Conservation (phyloP, 2,329 filamentous ascomycete species). For the Aquanectria penicillioides region DNA sequence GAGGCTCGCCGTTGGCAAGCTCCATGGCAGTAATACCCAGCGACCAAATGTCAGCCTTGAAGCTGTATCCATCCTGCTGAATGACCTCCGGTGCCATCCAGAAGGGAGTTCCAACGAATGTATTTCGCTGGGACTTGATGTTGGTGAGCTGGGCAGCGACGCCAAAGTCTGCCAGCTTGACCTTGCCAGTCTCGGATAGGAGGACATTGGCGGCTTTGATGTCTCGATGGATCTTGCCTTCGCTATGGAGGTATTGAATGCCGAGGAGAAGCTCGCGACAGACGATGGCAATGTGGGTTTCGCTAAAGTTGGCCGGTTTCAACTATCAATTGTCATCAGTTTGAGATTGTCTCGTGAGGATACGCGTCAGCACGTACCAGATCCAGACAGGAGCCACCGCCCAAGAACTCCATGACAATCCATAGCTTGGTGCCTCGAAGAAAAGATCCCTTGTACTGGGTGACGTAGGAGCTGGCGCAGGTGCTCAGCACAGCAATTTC, state of each 20-base stretch:
- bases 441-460: constrained; percentile 96
- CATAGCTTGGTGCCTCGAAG: constrained; percentile 96
- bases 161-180: constrained; percentile 97
- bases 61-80: constrained; percentile 83
- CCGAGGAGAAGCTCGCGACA: constrained; percentile 91
- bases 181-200: constrained; percentile 88
- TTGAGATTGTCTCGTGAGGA: background rate
- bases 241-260: constrained; percentile 90
- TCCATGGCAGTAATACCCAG: constrained; percentile 93
- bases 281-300: constrained; percentile 92
- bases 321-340: constrained; percentile 63
- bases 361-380: constrained; percentile 65
- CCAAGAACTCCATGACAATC: constrained; percentile 99
- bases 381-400: constrained; percentile 94
- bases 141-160: constrained; percentile 96
- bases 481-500: constrained; percentile 96
- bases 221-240: constrained; percentile 95
- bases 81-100: constrained; percentile 98
- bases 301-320: constrained; percentile 88
- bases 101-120: constrained; percentile 96
- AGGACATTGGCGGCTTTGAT: constrained; percentile 97
- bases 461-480: constrained; percentile 92
- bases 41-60: constrained; percentile 94
- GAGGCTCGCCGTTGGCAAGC: constrained; percentile 88
- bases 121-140: constrained; percentile 97